These are phyloP conservation scores for Solanum chmielewskii DNA, from an alignment of 257 asterid genomes.

Conservation along the genomic window DNA sequence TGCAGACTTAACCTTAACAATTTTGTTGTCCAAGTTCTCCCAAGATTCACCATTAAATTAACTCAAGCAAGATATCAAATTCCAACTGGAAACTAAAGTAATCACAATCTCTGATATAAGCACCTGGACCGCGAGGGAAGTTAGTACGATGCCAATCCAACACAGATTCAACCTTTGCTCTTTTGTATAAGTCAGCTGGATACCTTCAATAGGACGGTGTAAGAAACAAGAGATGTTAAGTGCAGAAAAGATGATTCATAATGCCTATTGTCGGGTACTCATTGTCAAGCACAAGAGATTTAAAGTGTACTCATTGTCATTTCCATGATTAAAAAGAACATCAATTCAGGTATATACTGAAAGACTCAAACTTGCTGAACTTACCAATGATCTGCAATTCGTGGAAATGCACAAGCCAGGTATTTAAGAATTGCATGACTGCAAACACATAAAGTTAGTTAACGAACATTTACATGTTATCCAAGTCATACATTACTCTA, in stretches of 20 bases:
- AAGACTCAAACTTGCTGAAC: slow-evolving; percentile 8
- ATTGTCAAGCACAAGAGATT: background rate
- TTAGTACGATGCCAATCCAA: slow-evolving; percentile 89
- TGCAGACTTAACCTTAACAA: background rate
- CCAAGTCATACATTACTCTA: background rate
- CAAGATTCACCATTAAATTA: background rate
- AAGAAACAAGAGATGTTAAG: background rate
- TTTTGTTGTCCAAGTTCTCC: background rate
- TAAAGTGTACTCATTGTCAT: background rate
- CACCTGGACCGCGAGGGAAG: slow-evolving; percentile 76
- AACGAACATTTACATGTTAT: background rate
- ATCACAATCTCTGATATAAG: background rate
- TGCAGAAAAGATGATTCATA: background rate
- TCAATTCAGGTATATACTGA: background rate
- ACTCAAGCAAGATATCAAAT: background rate
- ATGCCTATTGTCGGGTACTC: background rate
- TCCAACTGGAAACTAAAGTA: background rate
- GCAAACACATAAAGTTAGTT: slow-evolving; percentile 16
- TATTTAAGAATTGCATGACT: slow-evolving; percentile 83
- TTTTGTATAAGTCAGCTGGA: slow-evolving; percentile 62
- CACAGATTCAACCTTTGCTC: slow-evolving; percentile 77
- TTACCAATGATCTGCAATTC: slow-evolving; percentile 96
- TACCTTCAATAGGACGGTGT: slow-evolving; percentile 35
- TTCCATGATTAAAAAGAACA: background rate
- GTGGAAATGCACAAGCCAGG: slow-evolving; percentile 67